These are phyloP conservation scores for Cyberlindnera maritima DNA, from an alignment of 805 yeast genomes.

Conservation along the genomic window DNA sequence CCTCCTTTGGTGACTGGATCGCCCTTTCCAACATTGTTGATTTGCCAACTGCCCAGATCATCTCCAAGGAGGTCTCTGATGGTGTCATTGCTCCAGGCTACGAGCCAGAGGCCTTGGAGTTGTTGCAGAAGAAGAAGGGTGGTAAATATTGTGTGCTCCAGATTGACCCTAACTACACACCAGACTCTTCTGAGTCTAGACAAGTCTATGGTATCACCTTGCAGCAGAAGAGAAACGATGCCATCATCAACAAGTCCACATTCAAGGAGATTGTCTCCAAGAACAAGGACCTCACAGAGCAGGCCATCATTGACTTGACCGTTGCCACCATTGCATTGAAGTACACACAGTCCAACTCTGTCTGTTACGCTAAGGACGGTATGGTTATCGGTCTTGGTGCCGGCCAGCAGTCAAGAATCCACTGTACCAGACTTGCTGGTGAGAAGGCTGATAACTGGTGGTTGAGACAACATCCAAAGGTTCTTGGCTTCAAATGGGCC, in stretches of 20 bases:
- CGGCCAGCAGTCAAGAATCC: conserved; percentile 99
- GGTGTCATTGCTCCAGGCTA: conserved; percentile 99
- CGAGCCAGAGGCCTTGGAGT: conserved; percentile 86
- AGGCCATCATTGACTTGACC: conserved; percentile 88
- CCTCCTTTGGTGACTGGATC: conserved; percentile 97
- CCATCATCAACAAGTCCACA: conserved; percentile 84
- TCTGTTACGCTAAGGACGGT: conserved; percentile 97
- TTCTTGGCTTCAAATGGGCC: conserved; percentile 92
- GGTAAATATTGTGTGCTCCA: conserved; percentile 97
- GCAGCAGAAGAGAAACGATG: conserved; percentile 97
- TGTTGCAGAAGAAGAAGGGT: conserved; percentile 88
- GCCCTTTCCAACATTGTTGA: conserved; percentile 97
- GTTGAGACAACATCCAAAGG: conserved; percentile 98
- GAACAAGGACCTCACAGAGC: conserved; percentile 85
- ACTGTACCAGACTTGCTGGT: conserved; percentile 98
- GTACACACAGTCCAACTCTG: conserved; percentile 98
- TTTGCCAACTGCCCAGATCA: conserved; percentile 92
- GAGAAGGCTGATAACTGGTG: conserved; percentile 99
- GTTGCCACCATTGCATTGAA: conserved; percentile 97
- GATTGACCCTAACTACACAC: conserved; percentile 91
- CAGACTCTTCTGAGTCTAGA: conserved; percentile 80
- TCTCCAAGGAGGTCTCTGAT: conserved; percentile 95
- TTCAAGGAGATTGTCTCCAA: conserved; percentile 89
- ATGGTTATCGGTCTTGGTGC: conserved; percentile 99
- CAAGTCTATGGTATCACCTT: conserved; percentile 94